phyloP scores from a whole-genome alignment of 2,329 filamentous ascomycete species.

The Fusarium nanum region DNA sequence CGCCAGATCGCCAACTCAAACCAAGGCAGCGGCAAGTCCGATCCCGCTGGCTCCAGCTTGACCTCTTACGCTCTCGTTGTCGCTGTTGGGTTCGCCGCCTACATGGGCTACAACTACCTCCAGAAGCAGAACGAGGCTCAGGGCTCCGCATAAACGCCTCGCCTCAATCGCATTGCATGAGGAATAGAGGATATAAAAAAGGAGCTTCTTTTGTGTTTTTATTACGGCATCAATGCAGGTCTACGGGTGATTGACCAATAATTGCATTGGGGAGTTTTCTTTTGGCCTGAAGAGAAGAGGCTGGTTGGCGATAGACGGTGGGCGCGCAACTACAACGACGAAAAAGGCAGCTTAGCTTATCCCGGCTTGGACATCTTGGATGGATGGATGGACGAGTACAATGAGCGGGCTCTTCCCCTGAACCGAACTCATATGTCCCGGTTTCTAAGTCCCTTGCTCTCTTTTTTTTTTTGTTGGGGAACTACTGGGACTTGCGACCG shows the following conservation, averaged over 20 bases:
- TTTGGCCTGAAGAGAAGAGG: conserved; percentile 34
- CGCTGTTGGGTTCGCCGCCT: conserved; percentile 80
- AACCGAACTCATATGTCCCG: conserved; percentile 28
- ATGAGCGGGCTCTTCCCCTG: conserved; percentile 24
- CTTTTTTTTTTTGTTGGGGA: conserved; percentile 44
- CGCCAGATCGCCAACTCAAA: conserved; percentile 61
- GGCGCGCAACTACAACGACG: conserved; percentile 21
- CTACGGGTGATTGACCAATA: conserved; percentile 21
- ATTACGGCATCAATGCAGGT: conserved; percentile 33
- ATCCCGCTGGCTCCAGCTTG: conserved; percentile 72
- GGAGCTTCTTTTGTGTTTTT: conserved; percentile 23
- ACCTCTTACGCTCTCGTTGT: conserved; percentile 85
- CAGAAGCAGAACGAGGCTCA: conserved; percentile 63
- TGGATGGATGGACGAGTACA: conserved; percentile 24
- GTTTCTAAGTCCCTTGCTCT: conserved; percentile 11
- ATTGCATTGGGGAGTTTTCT: conserved; percentile 43
- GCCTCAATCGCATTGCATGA: conserved; percentile 26
- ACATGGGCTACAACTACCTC: conserved; percentile 86
- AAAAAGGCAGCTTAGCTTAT: conserved; percentile 16
- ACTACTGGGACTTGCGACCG: conserved; percentile 33
- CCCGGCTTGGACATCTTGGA: conserved; percentile 36
- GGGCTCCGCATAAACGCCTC: conserved; percentile 46
- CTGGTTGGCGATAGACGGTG: conserved; percentile 40
- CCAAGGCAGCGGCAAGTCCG: conserved; percentile 60
- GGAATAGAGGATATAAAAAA: conserved; percentile 7